Base-by-base conservation (phyloP, 2,329 filamentous ascomycete genomes). In the Thelonectria blattea region DNA sequence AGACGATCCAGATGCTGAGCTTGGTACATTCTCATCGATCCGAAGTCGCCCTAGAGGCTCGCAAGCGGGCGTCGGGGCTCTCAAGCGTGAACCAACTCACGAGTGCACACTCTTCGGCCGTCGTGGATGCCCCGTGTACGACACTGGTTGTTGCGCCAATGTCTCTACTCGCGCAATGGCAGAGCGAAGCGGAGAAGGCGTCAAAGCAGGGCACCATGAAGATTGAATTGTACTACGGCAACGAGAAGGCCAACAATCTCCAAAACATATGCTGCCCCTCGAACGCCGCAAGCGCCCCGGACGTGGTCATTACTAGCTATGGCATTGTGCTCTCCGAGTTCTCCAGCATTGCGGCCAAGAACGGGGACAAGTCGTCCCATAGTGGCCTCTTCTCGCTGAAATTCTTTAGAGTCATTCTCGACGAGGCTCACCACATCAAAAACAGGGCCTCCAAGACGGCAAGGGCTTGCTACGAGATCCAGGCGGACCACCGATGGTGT, bases 1-100 rank as follows among this genome's bases (percentile, higher is more conserved):
- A 99, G 79, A 99, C 95, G 0, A 98, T 99, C 54, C 94, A 99
- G 73, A 98, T 99, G 93, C 86, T 99, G 63, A 95, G 92, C 76
- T 80, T 99, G 51, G 85, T 99, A 5, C 95, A 99, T 73, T 87
- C 91, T 0, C 91, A 98, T 73, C 87, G 85, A 63, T 89, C 87
- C 3, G 82, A 89, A 20, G 72, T 80, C 14, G 79, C 81, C 4
- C 70, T 75, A 14, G 71, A 74, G 22, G 73, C 77, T 18, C 76
- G 78, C n/a, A 66, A 70, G 6, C 62, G 75, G 30, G 64, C 59
- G 9, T 64, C 63, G 3, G 64, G 67, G 9, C 63, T 74, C 2
- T 71, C 72, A 5, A 84, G 82, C 4, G 80, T 90, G 20, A 88
- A 87, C 64, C 79, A 83, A 46, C 80, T 95, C 5, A 83, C 92